These are phyloP conservation scores for Heracleum sosnowskyi DNA, from an alignment of 129 eudicot genomes.

Conservation along the genomic window DNA sequence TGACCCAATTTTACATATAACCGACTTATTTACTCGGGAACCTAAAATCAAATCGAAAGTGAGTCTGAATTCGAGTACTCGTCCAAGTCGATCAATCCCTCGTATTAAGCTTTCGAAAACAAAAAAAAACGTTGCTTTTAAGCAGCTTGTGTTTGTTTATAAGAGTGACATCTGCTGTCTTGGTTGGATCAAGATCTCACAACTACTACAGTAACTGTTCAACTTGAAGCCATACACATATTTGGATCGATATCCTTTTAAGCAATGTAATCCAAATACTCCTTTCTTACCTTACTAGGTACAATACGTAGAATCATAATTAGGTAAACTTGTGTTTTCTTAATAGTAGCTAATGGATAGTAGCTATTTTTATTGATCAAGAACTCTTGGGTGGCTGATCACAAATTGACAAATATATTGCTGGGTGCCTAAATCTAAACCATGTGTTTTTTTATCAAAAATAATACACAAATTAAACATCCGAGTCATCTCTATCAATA, in stretches of 20 bases:
- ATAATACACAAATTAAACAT: background rate
- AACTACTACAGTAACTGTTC: background rate
- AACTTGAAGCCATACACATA: background rate
- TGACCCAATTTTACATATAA: too few species aligned
- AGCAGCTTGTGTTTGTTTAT: background rate
- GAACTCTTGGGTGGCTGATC: background rate
- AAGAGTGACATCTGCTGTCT: background rate
- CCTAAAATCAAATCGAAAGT: too few species aligned
- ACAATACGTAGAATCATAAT: background rate
- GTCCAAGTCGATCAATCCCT: too few species aligned
- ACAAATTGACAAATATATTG: background rate
- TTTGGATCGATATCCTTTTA: background rate
- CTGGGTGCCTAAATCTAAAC: background rate
- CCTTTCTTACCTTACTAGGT: slow-evolving; percentile 1
- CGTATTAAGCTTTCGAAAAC: too few species aligned
- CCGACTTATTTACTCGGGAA: too few species aligned
- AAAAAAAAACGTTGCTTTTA: background rate
- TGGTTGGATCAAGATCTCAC: background rate
- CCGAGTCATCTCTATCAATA: background rate
- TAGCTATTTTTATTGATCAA: too few species aligned
- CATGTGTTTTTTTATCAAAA: background rate
- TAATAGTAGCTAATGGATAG: too few species aligned
- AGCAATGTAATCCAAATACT: background rate
- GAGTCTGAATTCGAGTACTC: too few species aligned
- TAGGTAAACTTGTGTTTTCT: background rate